Conservation (phyloP, 2,329 filamentous ascomycete species). For the Penicillium sp. region DNA sequence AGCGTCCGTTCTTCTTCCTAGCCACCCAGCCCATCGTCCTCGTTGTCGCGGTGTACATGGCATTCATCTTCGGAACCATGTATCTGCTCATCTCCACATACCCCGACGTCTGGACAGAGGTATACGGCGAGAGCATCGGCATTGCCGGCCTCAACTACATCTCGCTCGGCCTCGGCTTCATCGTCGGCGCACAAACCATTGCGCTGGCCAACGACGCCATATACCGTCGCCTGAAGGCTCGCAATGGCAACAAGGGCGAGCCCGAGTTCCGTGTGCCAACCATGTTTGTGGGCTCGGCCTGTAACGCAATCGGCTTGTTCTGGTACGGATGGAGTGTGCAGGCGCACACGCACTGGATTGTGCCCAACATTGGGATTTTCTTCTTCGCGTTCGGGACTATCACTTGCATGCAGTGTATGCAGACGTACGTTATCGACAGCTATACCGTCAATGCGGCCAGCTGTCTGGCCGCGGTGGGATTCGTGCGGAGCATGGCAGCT, state of each 20-base stretch:
- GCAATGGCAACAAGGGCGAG: slow-evolving; percentile 38
- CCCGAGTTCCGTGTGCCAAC: slow-evolving; percentile 62
- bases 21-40: slow-evolving; percentile 54
- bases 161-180: not conserved
- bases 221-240: slow-evolving; percentile 1
- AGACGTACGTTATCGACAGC: slow-evolving; percentile 42
- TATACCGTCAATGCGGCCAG: slow-evolving; percentile 39
- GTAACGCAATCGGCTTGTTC: slow-evolving; percentile 52
- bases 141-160: slow-evolving; percentile 5
- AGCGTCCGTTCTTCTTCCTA: slow-evolving; percentile 51
- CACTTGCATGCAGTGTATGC: slow-evolving; percentile 41
- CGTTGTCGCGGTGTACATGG: slow-evolving; percentile 48
- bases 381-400: slow-evolving; percentile 49
- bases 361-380: slow-evolving; percentile 51
- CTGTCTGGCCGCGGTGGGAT: slow-evolving; percentile 36
- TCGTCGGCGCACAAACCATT: not conserved
- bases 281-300: slow-evolving; percentile 49
- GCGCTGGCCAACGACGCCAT: not conserved
- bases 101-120: slow-evolving; percentile 20
- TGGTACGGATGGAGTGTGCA: slow-evolving; percentile 57
- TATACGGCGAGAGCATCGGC: slow-evolving; percentile 52
- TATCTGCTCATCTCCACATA: slow-evolving; percentile 41
- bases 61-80: slow-evolving; percentile 54
- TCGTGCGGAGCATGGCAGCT: slow-evolving; percentile 35
- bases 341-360: slow-evolving; percentile 49